A percentile compares a stretch with the other conserved stretches of the same genome.
Evolutionary conservation across 495 filamentous ascomycete species (phyloP).

Genomic region (Lichenothelia convexa): DNA sequence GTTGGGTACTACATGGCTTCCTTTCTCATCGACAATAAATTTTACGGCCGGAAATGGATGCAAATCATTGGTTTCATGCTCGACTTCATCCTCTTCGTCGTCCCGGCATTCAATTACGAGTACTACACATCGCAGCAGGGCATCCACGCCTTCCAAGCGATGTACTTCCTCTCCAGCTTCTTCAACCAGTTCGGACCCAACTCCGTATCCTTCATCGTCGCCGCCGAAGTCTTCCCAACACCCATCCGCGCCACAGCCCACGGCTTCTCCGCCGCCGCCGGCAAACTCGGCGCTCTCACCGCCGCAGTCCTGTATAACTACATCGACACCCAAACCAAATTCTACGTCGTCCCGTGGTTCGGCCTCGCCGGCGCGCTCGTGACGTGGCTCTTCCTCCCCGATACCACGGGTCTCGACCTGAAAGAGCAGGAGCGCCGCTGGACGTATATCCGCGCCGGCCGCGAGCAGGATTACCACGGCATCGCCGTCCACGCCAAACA

Average conservation of each 20-base stretch:
- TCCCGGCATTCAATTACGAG: constrained; percentile 67
- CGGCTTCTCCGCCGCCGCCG: constrained; percentile 68
- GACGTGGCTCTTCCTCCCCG: constrained; percentile 66
- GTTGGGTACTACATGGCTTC: constrained; percentile 67
- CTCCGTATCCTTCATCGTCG: constrained; percentile 77
- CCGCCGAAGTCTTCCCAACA: constrained; percentile 80
- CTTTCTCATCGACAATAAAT: constrained; percentile 74
- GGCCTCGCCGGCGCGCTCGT: constrained; percentile 63
- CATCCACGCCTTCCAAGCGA: constrained; percentile 29
- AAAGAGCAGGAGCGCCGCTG: constrained; percentile 89
- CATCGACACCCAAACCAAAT: constrained; percentile 57
- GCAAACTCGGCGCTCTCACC: constrained; percentile 70
- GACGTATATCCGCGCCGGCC: constrained; percentile 56
- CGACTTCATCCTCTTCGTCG: constrained; percentile 70
- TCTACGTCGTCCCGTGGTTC: constrained; percentile 85
- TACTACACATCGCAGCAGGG: constrained; percentile 49
- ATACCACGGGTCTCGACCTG: constrained; percentile 81
- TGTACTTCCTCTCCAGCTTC: constrained; percentile 46
- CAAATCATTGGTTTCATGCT: constrained; percentile 75
- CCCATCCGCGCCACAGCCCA: constrained; percentile 80
- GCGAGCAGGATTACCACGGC: constrained; percentile 66
- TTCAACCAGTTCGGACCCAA: constrained; percentile 97
- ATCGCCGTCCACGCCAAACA: constrained; percentile 75
- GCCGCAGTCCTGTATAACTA: constrained; percentile 78
- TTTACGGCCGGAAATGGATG: constrained; percentile 85